Evolutionary conservation across 2,329 filamentous ascomycete genomes (phyloP).

Genomic region (Fusarium guadeloupense): DNA sequence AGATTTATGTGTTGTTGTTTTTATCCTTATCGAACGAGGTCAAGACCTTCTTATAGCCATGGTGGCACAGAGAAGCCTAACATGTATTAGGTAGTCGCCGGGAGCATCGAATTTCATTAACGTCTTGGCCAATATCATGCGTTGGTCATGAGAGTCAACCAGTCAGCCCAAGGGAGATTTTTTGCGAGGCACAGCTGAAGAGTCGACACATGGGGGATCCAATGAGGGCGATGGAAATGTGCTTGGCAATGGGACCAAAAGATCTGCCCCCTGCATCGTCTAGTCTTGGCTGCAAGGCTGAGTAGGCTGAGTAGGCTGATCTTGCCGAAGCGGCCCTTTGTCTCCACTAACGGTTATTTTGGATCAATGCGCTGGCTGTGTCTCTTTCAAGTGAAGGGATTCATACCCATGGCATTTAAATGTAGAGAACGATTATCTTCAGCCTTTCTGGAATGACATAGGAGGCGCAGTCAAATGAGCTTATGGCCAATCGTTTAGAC

Average conservation of each 20-base stretch:
- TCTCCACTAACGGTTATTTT: too few relatives aligned
- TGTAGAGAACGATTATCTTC: too few relatives aligned
- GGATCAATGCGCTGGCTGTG: too few relatives aligned
- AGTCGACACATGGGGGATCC: neutral
- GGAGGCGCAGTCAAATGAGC: neutral
- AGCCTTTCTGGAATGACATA: neutral
- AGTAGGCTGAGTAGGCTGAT: too few relatives aligned
- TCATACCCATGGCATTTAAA: too few relatives aligned
- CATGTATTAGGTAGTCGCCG: neutral
- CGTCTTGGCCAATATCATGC: neutral
- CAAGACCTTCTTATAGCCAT: slow-evolving; percentile 8
- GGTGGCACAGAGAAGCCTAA: neutral
- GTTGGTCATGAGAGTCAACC: neutral
- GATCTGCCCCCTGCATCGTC: neutral
- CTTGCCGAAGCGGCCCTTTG: neutral
- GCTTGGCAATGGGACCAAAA: neutral
- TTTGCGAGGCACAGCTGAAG: slow-evolving; percentile 9
- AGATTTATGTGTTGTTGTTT: too few relatives aligned
- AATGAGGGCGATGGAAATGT: neutral
- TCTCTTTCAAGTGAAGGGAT: too few relatives aligned
- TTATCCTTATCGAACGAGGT: too few relatives aligned
- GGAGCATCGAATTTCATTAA: neutral
- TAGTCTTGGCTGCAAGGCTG: slow-evolving; percentile 9
- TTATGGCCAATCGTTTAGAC: slow-evolving; percentile 2
- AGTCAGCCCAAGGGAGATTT: neutral